These are phyloP conservation scores for Rosa lucieae DNA, from an alignment of 306 rosid genomes.

Conservation along the genomic window DNA sequence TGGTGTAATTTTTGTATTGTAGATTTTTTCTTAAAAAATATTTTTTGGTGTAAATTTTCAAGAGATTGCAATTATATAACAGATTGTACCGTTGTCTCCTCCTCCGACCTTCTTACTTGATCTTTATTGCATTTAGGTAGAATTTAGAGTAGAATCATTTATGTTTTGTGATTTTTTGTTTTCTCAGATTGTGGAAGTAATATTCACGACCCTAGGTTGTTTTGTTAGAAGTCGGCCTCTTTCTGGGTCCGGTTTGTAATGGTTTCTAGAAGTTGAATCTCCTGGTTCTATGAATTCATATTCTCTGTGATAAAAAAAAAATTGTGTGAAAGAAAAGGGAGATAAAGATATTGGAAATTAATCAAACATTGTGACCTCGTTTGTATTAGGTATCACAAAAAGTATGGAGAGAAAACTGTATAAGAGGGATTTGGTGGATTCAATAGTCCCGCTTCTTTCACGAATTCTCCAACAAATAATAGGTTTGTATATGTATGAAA, in stretches of 20 bases:
- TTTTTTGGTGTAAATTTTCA: constrained; percentile 3
- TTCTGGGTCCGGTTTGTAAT: background rate
- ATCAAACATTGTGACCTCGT: background rate
- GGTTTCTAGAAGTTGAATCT: background rate
- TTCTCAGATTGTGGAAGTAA: background rate
- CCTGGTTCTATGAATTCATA: background rate
- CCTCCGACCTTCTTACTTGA: background rate
- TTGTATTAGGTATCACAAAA: background rate
- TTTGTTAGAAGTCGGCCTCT: too few relatives aligned
- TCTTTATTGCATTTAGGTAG: background rate
- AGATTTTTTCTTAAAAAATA: too few relatives aligned
- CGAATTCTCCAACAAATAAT: background rate
- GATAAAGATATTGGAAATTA: background rate
- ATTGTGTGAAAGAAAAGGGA: background rate
- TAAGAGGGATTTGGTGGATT: background rate
- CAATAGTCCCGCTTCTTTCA: too few relatives aligned
- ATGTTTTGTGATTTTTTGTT: background rate
- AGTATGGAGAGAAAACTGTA: background rate
- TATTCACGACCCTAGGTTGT: too few relatives aligned
- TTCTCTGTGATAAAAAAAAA: background rate
- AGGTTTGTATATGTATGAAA: background rate
- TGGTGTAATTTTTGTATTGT: background rate
- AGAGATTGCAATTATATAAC: background rate
- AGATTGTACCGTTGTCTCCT: background rate
- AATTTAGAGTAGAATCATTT: background rate